Conservation (phyloP, 768 basidiomycete genomes). For the Tylopilus plumbeoviolaceoides region DNA sequence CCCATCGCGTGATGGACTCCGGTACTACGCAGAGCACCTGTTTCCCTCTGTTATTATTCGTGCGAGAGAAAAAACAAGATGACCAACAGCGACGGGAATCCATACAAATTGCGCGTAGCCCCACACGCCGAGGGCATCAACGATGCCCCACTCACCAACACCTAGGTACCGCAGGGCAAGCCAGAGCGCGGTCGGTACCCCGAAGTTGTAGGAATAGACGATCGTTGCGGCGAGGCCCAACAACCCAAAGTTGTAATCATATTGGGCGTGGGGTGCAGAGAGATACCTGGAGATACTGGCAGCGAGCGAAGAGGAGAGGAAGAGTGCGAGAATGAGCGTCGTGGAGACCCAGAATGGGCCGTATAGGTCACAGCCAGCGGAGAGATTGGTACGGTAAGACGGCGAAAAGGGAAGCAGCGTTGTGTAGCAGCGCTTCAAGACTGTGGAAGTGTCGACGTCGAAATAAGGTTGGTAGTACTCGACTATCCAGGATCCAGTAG, state of each 20-base stretch:
- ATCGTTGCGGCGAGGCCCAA: conserved; percentile 78
- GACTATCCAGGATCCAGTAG: conserved; percentile 68
- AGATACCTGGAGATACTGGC: conserved; percentile 87
- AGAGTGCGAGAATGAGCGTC: conserved; percentile 89
- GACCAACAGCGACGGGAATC: conserved; percentile 80
- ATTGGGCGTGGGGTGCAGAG: conserved; percentile 49
- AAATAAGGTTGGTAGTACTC: conserved; percentile 89
- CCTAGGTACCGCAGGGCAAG: conserved; percentile 78
- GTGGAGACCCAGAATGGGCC: conserved; percentile 98
- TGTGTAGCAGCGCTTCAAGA: conserved; percentile 69
- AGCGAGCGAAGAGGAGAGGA: conserved; percentile 89
- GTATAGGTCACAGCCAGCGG: conserved; percentile 58
- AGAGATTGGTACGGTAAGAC: conserved; percentile 59
- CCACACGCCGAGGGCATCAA: conserved; percentile 79
- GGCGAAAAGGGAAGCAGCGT: conserved; percentile 73
- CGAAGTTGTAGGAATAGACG: conserved; percentile 86
- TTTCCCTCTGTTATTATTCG: background rate
- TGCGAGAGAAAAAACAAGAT: background rate
- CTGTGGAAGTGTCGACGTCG: conserved; percentile 80
- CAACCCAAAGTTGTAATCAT: conserved; percentile 83
- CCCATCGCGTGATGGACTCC: conserved; percentile 78
- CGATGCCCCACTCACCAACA: conserved; percentile 84
- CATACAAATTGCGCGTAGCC: conserved; percentile 81
- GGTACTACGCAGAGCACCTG: conserved; percentile 87
- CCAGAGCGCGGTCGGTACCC: conserved; percentile 81